A percentile compares a stretch with the other conserved stretches of the same genome.
These are phyloP conservation scores for Isoetes engelmannii DNA, from an alignment of 83 land plant genomes.

Conservation along the genomic window DNA sequence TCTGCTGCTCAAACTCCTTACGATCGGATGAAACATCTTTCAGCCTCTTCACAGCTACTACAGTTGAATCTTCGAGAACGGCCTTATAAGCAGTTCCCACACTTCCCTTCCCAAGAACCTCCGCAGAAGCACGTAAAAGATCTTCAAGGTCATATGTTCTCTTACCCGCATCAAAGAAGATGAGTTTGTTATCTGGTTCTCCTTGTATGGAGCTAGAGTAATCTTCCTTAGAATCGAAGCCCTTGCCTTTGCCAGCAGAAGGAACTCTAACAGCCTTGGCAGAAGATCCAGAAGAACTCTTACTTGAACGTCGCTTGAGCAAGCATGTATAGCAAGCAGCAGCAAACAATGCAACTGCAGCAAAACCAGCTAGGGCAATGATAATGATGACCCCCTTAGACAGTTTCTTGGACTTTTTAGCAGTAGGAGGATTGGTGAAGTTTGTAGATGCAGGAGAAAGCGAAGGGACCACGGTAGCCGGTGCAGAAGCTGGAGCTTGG, in stretches of 20 bases:
- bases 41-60: conserved; percentile 16
- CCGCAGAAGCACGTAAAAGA: conserved; percentile 39
- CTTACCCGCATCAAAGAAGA: conserved; percentile 13
- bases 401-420: background rate
- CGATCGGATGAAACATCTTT: conserved; percentile 11
- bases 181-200: conserved; percentile 10
- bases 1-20: conserved; percentile 12
- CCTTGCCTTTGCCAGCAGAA: background rate
- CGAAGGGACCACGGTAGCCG: conserved; percentile 7
- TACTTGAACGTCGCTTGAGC: background rate
- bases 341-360: background rate
- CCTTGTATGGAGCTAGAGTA: background rate
- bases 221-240: background rate
- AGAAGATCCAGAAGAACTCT: background rate
- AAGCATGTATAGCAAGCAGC: background rate
- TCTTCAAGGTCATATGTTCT: conserved; percentile 22
- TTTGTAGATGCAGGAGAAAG: background rate
- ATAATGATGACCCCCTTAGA: conserved; percentile 14
- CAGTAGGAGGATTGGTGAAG: background rate
- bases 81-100: conserved; percentile 34
- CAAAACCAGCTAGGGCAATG: conserved; percentile 13
- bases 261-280: background rate
- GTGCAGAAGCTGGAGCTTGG: background rate
- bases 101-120: conserved; percentile 42
- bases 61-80: conserved; percentile 3